Evolutionary conservation across 352 stramenopile genomes (phyloP).

Genomic region (Phytophthora parvispora): DNA sequence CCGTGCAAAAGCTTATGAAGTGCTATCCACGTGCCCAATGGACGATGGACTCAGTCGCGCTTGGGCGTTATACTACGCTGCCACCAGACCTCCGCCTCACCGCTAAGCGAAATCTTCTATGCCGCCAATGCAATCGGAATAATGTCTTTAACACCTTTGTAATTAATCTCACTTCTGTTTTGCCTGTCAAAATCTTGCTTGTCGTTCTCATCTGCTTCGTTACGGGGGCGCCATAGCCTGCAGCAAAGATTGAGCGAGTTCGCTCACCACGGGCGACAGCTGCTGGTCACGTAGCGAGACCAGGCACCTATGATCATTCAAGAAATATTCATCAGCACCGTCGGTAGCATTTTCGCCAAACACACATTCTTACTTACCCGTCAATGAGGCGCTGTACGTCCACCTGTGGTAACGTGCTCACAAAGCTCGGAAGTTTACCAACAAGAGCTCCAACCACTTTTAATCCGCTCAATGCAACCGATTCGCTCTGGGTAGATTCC

Average conservation of each 20-base stretch:
- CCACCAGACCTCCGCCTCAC: constrained; percentile 39
- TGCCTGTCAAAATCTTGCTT: constrained; percentile 8
- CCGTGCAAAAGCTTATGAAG: constrained; percentile 38
- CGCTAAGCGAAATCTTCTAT: constrained; percentile 18
- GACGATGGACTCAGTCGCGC: constrained; percentile 78
- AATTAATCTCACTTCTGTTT: neutral
- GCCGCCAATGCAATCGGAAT: neutral
- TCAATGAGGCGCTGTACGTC: constrained; percentile 41
- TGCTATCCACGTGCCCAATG: constrained; percentile 60
- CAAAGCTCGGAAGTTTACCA: constrained; percentile 54
- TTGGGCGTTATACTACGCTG: constrained; percentile 71
- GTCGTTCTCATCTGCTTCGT: neutral
- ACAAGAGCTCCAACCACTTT: constrained; percentile 70
- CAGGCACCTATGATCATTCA: constrained; percentile 40
- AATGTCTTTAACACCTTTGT: neutral
- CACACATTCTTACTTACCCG: constrained; percentile 23
- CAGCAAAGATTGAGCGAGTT: constrained; percentile 67
- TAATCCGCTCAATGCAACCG: constrained; percentile 60
- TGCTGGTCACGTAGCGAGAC: constrained; percentile 40
- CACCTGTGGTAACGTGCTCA: constrained; percentile 29
- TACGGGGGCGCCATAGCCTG: constrained; percentile 40
- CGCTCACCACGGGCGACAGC: constrained; percentile 35
- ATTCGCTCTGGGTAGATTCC: constrained; percentile 30
- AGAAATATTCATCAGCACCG: neutral
- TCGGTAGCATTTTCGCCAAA: neutral